Base-by-base conservation (phyloP, 352 stramenopile species). In the Globisporangium parvum region DNA sequence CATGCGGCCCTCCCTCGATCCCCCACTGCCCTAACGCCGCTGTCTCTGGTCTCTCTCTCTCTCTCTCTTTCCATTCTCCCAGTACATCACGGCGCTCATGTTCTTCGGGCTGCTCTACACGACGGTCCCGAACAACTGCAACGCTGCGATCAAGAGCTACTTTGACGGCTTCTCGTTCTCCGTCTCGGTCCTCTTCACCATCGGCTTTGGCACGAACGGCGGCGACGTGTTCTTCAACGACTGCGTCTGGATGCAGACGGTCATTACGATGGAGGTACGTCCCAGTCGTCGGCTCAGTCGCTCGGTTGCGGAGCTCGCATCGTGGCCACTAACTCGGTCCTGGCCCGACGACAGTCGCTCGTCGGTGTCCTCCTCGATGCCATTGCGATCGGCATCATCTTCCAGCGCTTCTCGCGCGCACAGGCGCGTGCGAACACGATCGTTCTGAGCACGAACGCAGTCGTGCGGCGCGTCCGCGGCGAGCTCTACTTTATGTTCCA, bases 401-500 rank as follows among this genome's bases (percentile, higher is more conserved):
- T 98, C 69, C 87, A 96, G 62, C 76, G 94, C 26, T 90, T 98
- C 51, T 95, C 91, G 41, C 75, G 92, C 4, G 94, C 91, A 12
- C 83, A 97, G 57, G 75, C 80, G 24, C 84, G 96, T 39, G 88
- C 92, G 51, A 93, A 88, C 59, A 98, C 93, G 11, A 97, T 99
- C 62, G 72, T 98, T 1, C 91, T 98, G 65, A 97, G 84, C 62
- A 91, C 97, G 46, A 90, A 93, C 53, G 93, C 95, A 3, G 77
- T 95, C 17, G 77, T 98, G 55, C 84, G 88, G 33, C 77, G 86
- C 49, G 84, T 98, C 23, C 73, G 88, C 28, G 91, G 91, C 23
- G 65, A 95, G 39, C 69, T 91, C 48, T 98, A 98, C 76, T 96
- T 98, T 56, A 98, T 98, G 73, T 93, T 94, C 50, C 96, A 86